These are phyloP conservation scores for Flaveria sonorensis DNA, from an alignment of 129 eudicot species.

Conservation along the genomic window DNA sequence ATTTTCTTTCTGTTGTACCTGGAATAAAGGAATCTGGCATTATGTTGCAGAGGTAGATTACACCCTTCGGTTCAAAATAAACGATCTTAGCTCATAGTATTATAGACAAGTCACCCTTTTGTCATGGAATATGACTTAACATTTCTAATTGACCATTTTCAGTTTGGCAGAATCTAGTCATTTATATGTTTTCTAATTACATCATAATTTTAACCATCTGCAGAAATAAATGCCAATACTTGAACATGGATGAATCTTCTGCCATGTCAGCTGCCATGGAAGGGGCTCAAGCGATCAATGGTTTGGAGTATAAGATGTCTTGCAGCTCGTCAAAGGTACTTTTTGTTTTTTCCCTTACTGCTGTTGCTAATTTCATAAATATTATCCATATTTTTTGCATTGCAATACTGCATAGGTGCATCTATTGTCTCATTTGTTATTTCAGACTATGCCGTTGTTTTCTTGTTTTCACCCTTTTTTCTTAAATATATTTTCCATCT, in stretches of 20 bases:
- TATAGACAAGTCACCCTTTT: neutral
- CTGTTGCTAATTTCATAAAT: neutral
- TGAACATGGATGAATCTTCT: constrained; percentile 58
- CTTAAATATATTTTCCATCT: constrained; percentile 23
- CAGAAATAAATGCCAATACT: constrained; percentile 65
- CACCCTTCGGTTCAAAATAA: neutral
- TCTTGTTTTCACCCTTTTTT: constrained; percentile 15
- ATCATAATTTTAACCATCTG: constrained; percentile 24
- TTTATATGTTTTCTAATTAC: constrained; percentile 19
- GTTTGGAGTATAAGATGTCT: constrained; percentile 91
- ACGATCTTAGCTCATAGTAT: neutral
- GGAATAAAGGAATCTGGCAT: constrained; percentile 67
- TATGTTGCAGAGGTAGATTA: constrained; percentile 71
- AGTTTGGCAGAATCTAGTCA: neutral
- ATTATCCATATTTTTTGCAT: constrained; percentile 10
- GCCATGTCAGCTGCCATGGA: constrained; percentile 61
- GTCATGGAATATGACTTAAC: neutral
- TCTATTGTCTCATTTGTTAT: neutral
- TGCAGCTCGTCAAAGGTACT: constrained; percentile 79
- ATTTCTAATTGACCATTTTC: neutral
- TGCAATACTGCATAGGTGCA: constrained; percentile 15
- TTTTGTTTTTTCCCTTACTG: neutral
- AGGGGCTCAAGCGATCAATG: constrained; percentile 57
- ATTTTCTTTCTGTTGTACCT: constrained; percentile 63
- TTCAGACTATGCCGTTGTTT: neutral